Evolutionary conservation across 1,284 basidiomycete genomes (phyloP).

Genomic region (Anthracocystis setariae): DNA sequence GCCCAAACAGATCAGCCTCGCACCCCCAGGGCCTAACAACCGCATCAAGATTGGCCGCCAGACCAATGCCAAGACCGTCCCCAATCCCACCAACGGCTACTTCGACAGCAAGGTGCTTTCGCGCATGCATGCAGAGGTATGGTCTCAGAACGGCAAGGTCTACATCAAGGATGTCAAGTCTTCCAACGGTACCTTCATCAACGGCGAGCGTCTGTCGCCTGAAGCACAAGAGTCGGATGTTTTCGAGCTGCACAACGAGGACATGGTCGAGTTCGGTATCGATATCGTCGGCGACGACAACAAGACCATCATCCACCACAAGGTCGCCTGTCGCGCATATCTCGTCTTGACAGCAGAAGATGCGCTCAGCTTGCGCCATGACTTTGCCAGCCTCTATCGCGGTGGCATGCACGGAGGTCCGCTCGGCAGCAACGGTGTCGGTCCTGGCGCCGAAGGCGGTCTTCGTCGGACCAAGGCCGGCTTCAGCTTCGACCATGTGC

Average conservation of each 20-base stretch:
- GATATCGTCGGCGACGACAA: constrained; percentile 99
- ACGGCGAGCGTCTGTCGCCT: constrained; percentile 87
- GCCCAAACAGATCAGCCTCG: constrained; percentile 92
- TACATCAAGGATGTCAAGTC: constrained; percentile 98
- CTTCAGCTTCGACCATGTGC: constrained; percentile 81
- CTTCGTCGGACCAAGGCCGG: constrained; percentile 57
- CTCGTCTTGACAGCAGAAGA: constrained; percentile 89
- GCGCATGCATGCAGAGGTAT: constrained; percentile 96
- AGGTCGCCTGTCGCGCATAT: constrained; percentile 92
- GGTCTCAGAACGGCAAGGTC: constrained; percentile 85
- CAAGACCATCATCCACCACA: constrained; percentile 97
- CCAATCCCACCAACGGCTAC: constrained; percentile 92
- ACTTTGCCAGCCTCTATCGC: constrained; percentile 65
- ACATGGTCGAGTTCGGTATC: constrained; percentile 96
- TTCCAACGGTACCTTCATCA: constrained; percentile 98
- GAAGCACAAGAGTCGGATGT: constrained; percentile 93
- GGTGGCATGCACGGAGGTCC: constrained; percentile 62
- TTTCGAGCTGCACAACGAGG: constrained; percentile 91
- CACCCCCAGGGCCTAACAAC: constrained; percentile 70
- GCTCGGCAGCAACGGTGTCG: constrained; percentile 58
- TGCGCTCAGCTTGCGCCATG: constrained; percentile 69
- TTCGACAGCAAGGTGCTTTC: constrained; percentile 97
- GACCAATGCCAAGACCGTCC: constrained; percentile 94
- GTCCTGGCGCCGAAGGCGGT: constrained; percentile 65
- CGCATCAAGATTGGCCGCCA: constrained; percentile 95